Percentiles rank a stretch among this genome's conserved stretches.
Conservation (phyloP, 2,329 filamentous ascomycete species). For the Epichloe coenophiala region DNA sequence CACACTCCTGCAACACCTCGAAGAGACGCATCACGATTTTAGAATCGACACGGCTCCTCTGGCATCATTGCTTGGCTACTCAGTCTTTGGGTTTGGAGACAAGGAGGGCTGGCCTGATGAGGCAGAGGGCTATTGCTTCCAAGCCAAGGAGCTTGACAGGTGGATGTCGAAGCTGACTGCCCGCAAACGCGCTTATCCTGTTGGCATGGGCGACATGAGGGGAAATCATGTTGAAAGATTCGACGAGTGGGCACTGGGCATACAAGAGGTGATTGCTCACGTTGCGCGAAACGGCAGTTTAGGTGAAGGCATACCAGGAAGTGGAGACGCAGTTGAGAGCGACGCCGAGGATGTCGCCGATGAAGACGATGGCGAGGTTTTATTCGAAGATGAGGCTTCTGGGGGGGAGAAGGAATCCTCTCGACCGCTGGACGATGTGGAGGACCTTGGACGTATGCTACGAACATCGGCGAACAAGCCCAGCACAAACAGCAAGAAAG, state of each 20-base stretch:
- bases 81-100: slow-evolving; percentile 89
- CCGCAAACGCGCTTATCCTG: slow-evolving; percentile 72
- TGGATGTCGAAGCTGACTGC: slow-evolving; percentile 96
- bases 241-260: slow-evolving; percentile 63
- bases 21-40: slow-evolving; percentile 94
- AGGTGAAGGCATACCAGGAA: slow-evolving; percentile 58
- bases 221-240: slow-evolving; percentile 54
- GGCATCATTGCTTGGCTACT: slow-evolving; percentile 65
- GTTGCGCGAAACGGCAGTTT: slow-evolving; percentile 46
- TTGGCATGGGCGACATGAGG: slow-evolving; percentile 81
- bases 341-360: slow-evolving; percentile 59
- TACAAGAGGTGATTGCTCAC: slow-evolving; percentile 55
- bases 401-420: slow-evolving; percentile 20
- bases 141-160: slow-evolving; percentile 78
- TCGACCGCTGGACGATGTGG: slow-evolving; percentile 57
- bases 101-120: slow-evolving; percentile 85
- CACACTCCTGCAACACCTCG: slow-evolving; percentile 72
- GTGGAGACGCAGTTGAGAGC: slow-evolving; percentile 73
- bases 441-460: slow-evolving; percentile 64
- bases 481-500: slow-evolving; percentile 13
- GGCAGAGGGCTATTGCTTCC: slow-evolving; percentile 81
- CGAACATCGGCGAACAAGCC: slow-evolving; percentile 29
- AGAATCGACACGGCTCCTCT: slow-evolving; percentile 83
- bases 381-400: slow-evolving; percentile 27
- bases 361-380: slow-evolving; percentile 40